Base-by-base conservation (phyloP, 2,329 filamentous ascomycete species). In the Ascochyta lentis region DNA sequence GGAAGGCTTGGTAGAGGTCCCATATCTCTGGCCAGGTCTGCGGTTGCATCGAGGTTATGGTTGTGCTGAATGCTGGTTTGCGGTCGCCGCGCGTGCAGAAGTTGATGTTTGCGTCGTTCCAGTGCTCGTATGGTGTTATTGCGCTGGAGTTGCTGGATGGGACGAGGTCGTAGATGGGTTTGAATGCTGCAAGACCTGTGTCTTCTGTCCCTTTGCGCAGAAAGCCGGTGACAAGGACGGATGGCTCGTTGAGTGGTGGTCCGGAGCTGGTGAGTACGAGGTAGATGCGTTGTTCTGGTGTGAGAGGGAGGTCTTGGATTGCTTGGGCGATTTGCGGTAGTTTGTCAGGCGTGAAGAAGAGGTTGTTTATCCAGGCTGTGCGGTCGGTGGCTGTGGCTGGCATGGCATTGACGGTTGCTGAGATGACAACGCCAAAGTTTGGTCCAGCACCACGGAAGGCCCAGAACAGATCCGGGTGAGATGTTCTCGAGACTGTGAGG, bases 21-120 rank as follows among this genome's bases (percentile, higher is more conserved):
- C 76, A 80, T 29, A 78, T 66, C 23, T 69, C 57, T 5, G 69
- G 71, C 76, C 77, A 80, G n/a, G 69, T 71, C 0, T 63, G 34
- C 0, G 76, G 63, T 29, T 70, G 63, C 71, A 80, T 70, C 16
- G 56, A 65, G 7, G 65, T 67, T 40, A 79, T 63, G 6, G 68
- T 70, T 1, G 70, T 70, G 48, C 67, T 70, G 58, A 71, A 78
- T 6, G 74, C 67, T 1, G 77, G 77, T 60, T 80, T 80, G 41
- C 77, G 75, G 1, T 63, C 76, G 7, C 73, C 76, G 2, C 65
- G 64, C 2, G 49, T 47, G 60, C 78, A 80, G 61, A 78, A 77
- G 4, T 58, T 54, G 48, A 76, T 73, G 40, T 69, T 73, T 5
- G 64, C 77, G 4, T 67, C 65, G 60, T 80, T 80, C 77, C 77